These are phyloP conservation scores for Brassica cretica DNA, from an alignment of 345 rosid genomes.

Conservation along the genomic window DNA sequence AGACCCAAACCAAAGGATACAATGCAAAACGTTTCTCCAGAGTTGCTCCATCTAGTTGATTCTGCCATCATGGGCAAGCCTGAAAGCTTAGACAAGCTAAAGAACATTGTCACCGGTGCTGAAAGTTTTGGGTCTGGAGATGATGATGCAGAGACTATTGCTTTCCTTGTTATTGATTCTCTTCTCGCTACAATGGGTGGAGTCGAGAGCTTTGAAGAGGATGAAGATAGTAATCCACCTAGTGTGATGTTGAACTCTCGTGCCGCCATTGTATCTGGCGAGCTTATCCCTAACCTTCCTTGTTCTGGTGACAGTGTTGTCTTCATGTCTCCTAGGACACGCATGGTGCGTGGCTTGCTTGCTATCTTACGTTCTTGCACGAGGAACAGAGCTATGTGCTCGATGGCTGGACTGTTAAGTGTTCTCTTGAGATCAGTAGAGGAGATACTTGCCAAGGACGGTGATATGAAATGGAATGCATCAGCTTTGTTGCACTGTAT, in stretches of 20 bases:
- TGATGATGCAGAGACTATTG: slow-evolving; percentile 70
- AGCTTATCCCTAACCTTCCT: slow-evolving; percentile 85
- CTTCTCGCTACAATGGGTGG: slow-evolving; percentile 99
- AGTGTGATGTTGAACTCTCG: slow-evolving; percentile 97
- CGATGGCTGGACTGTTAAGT: slow-evolving; percentile 75
- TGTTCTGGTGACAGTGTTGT: slow-evolving; percentile 60
- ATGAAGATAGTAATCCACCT: slow-evolving; percentile 87
- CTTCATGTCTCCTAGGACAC: slow-evolving; percentile 89
- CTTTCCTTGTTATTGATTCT: slow-evolving; percentile 85
- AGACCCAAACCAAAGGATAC: slow-evolving; percentile 61
- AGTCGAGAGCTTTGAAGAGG: slow-evolving; percentile 95
- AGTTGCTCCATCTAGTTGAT: slow-evolving; percentile 93
- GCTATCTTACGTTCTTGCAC: slow-evolving; percentile 90
- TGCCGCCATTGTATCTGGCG: slow-evolving; percentile 91
- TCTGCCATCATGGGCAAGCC: slow-evolving; percentile 98
- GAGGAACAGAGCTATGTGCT: slow-evolving; percentile 98
- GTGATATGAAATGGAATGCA: slow-evolving; percentile 66
- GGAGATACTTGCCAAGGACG: slow-evolving; percentile 63
- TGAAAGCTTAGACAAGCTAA: slow-evolving; percentile 82
- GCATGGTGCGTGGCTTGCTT: slow-evolving; percentile 88
- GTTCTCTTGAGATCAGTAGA: slow-evolving; percentile 83
- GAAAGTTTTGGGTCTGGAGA: slow-evolving; percentile 75
- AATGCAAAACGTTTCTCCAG: slow-evolving; percentile 91
- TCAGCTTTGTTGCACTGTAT: slow-evolving; percentile 75
- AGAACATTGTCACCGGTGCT: slow-evolving; percentile 73